Evolutionary conservation across 2,329 filamentous ascomycete species (phyloP), one percentile per base, ranked within the genome.

Genomic region (Salinomyces thailandicus): DNA sequence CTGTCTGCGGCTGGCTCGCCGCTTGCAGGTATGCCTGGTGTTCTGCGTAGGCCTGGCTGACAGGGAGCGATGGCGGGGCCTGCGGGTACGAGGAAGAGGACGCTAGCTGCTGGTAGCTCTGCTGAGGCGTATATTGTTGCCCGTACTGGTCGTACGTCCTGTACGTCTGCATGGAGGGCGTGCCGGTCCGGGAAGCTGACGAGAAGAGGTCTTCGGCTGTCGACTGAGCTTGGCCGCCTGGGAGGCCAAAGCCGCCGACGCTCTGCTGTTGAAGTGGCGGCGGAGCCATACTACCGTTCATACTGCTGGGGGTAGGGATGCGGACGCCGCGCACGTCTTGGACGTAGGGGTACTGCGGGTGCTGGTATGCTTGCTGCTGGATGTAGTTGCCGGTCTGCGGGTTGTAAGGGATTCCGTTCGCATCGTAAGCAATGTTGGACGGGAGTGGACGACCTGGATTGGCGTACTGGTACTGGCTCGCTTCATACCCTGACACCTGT

Each of bases 201-300:
- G 17, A n/a, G 44, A 55, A 57, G 34, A 55, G 34, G 15, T 55
- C 49, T 14, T 57, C 52, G 2, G 37, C 36, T 8, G 17, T 36
- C n/a, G n/a, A n/a, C 19, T 41, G 37, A 8, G 36, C 40, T 31
- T 52, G 51, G n/a, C 50, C 48, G 12, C 53, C 49, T 4, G 54
- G 54, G n/a, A 57, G 33, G n/a, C 54, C 54, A 33, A 50, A 54
- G 5, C 46, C 50, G 27, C 53, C 54, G 14, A 56, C 43, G 0
- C 49, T 46, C 18, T 49, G 50, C 18, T 51, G 45, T 26, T 42
- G 37, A 30, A 38, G 36, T 8, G 29, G 18, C 13, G 32, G 17
- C 13, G 18, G 17, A n/a, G 32, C 31, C 22, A 26, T 41, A 29
- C 32, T 36, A 29, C 16, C 11, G 9, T n/a, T 41, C 44, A 24